phyloP scores from a whole-genome alignment of 2,329 filamentous ascomycete genomes.

The Harringtonia aguacate region DNA sequence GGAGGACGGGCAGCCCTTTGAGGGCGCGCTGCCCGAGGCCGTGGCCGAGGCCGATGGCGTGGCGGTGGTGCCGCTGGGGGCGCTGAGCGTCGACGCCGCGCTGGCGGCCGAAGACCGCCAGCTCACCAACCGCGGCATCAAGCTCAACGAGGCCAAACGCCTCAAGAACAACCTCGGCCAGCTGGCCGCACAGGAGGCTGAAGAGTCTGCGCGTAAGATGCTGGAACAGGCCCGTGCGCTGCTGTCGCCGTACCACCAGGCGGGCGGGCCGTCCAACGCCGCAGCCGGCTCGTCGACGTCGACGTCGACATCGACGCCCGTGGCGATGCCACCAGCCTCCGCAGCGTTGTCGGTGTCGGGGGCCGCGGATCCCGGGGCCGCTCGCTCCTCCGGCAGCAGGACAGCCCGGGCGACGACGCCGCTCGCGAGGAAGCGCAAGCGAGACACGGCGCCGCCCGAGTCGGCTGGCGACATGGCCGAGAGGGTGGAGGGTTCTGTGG shows the following conservation, averaged over 20 bases:
- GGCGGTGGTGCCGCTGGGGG: constrained; percentile 46
- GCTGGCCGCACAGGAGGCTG: constrained; percentile 50
- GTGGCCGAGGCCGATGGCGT: constrained; percentile 38
- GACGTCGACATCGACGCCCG: too few relatives aligned
- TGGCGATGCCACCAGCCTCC: constrained; percentile 1
- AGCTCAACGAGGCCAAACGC: constrained; percentile 68
- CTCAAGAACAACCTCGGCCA: constrained; percentile 54
- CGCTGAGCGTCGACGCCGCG: constrained; percentile 43
- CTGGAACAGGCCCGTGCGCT: constrained; percentile 18
- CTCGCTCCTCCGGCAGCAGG: neutral
- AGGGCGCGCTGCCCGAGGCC: constrained; percentile 28
- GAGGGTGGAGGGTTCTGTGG: constrained; percentile 4
- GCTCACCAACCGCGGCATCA: constrained; percentile 63
- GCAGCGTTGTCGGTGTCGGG: neutral
- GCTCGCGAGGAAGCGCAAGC: constrained; percentile 20
- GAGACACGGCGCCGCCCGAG: constrained; percentile 18
- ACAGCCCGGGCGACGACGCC: neutral
- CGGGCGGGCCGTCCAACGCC: neutral
- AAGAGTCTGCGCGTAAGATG: constrained; percentile 24
- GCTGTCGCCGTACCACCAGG: constrained; percentile 13
- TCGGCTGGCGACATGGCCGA: constrained; percentile 14
- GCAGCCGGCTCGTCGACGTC: neutral
- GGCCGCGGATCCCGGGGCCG: neutral
- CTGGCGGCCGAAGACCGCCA: constrained; percentile 50
- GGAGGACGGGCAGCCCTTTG: constrained; percentile 52